Conservation (phyloP, 352 stramenopile species). For the Thraustochytrium sp. region DNA sequence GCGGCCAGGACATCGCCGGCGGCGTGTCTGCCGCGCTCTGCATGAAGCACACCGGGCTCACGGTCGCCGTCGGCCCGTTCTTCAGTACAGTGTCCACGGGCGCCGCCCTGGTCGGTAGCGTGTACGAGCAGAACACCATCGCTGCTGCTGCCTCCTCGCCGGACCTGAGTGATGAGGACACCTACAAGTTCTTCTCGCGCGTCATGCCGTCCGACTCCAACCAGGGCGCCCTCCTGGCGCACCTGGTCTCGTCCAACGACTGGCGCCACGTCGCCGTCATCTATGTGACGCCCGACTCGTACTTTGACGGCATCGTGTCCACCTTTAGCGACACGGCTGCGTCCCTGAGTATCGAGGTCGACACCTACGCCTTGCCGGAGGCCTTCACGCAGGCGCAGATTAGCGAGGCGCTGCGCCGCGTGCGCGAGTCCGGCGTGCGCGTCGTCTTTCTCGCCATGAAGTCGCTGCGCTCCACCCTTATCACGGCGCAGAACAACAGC, state of each 20-base stretch:
- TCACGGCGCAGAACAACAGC: not conserved
- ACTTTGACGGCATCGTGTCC: not conserved
- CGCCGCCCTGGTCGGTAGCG: not conserved
- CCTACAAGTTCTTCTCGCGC: slow-evolving; percentile 16
- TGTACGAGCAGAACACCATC: not conserved
- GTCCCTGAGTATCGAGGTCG: not conserved
- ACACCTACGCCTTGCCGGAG: not conserved
- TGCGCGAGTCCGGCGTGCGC: not conserved
- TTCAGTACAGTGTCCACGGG: not conserved
- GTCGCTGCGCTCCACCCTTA: not conserved
- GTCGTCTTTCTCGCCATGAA: not conserved
- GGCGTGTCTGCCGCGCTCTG: not conserved
- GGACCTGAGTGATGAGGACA: not conserved
- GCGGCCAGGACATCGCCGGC: not conserved
- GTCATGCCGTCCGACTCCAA: slow-evolving; percentile 2
- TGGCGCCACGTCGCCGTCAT: not conserved
- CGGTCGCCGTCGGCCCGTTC: not conserved
- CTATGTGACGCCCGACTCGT: not conserved
- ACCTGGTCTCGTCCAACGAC: not conserved
- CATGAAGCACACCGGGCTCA: not conserved
- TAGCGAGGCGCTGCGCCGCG: not conserved
- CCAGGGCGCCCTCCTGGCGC: not conserved
- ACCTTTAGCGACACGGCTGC: not conserved
- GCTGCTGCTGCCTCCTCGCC: not conserved
- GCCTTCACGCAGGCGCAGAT: not conserved